phyloP scores from a whole-genome alignment of 495 filamentous ascomycete genomes.

The Penicillium tannophilum region DNA sequence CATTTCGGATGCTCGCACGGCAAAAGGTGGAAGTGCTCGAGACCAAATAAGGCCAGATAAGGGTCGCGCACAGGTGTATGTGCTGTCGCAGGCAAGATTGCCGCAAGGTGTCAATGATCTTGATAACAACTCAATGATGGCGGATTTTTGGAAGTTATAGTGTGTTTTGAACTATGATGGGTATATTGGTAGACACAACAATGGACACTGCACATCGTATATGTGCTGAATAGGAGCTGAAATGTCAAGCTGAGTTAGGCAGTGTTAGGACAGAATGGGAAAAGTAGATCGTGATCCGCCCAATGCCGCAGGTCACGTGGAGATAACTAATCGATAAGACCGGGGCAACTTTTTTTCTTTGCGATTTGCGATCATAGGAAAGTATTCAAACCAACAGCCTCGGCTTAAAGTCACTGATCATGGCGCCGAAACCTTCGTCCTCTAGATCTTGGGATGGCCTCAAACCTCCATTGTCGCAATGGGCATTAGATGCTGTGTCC shows the following conservation, averaged over 20 bases:
- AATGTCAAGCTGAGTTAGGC: slow-evolving; percentile 17
- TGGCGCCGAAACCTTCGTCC: slow-evolving; percentile 46
- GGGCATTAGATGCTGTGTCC: slow-evolving; percentile 82
- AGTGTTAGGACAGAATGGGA: slow-evolving; percentile 25
- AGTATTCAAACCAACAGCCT: background rate
- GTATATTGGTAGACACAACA: slow-evolving; percentile 1
- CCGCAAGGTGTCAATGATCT: slow-evolving; percentile 22
- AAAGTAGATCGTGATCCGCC: slow-evolving; percentile 28
- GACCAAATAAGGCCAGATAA: slow-evolving; percentile 52
- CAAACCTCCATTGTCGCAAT: slow-evolving; percentile 78
- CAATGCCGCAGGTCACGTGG: slow-evolving; percentile 30
- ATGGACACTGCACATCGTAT: slow-evolving; percentile 14
- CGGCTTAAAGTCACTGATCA: slow-evolving; percentile 1
- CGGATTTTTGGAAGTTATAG: slow-evolving; percentile 14
- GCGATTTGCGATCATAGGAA: slow-evolving; percentile 9
- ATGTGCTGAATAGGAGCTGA: slow-evolving; percentile 9
- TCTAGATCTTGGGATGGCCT: slow-evolving; percentile 77
- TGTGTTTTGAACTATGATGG: slow-evolving; percentile 6
- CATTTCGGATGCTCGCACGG: slow-evolving; percentile 44
- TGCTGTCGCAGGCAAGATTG: slow-evolving; percentile 29
- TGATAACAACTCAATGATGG: slow-evolving; percentile 32
- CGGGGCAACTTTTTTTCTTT: slow-evolving; percentile 23
- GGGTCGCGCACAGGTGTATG: slow-evolving; percentile 38
- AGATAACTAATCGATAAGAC: slow-evolving; percentile 37
- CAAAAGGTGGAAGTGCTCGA: slow-evolving; percentile 52